These are phyloP conservation scores for Amanita phalloides DNA, from an alignment of 768 basidiomycete species.

Conservation along the genomic window DNA sequence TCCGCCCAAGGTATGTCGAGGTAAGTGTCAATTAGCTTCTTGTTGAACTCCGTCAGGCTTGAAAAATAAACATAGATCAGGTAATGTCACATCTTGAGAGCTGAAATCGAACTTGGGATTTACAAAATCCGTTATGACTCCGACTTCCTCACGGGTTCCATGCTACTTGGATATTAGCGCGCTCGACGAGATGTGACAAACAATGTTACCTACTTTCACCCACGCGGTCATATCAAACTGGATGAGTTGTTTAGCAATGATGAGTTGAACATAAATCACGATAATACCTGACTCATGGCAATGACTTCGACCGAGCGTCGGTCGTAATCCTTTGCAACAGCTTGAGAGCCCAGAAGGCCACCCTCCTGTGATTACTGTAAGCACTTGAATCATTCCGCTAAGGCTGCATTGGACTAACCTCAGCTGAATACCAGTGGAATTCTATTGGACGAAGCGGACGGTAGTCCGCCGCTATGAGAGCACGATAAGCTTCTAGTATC, in stretches of 20 bases:
- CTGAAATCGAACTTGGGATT: slow-evolving; percentile 37
- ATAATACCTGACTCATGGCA: slow-evolving; percentile 71
- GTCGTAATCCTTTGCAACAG: slow-evolving; percentile 72
- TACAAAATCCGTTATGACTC: slow-evolving; percentile 77
- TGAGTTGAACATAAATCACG: slow-evolving; percentile 3
- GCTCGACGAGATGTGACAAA: slow-evolving; percentile 10
- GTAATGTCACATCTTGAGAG: slow-evolving; percentile 6
- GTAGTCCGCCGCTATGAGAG: slow-evolving; percentile 58
- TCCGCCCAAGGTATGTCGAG: slow-evolving; percentile 75
- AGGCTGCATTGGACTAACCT: slow-evolving; percentile 30
- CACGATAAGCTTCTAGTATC: slow-evolving; percentile 71
- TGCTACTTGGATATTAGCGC: slow-evolving; percentile 22
- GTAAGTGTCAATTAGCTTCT: slow-evolving; percentile 64
- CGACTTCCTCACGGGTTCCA: slow-evolving; percentile 70
- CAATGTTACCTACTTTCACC: slow-evolving; percentile 53
- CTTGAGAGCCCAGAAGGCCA: slow-evolving; percentile 83
- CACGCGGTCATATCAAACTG: slow-evolving; percentile 92
- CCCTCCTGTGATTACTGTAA: slow-evolving; percentile 42
- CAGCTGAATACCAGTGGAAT: slow-evolving; percentile 81
- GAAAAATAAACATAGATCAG: slow-evolving; percentile 7
- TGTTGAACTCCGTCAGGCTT: slow-evolving; percentile 77
- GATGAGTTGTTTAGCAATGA: slow-evolving; percentile 8
- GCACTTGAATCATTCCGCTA: not conserved
- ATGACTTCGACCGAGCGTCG: slow-evolving; percentile 50
- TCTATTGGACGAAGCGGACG: slow-evolving; percentile 56